Base-by-base conservation (phyloP, 192 early-diverging fungal species). In the Dispira parvispora region DNA sequence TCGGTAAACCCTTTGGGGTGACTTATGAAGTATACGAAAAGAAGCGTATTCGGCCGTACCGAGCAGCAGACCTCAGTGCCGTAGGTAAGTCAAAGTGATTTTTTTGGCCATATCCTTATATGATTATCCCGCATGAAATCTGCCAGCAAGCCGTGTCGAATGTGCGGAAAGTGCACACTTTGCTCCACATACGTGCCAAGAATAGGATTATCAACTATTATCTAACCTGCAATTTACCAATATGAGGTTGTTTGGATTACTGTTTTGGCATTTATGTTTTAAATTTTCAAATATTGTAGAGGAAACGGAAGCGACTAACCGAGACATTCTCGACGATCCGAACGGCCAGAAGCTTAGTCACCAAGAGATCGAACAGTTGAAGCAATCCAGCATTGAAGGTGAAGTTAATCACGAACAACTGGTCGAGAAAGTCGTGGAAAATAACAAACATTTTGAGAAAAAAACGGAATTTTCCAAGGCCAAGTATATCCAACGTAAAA, bases 401-500 rank as follows among this genome's bases (percentile, higher is more conserved):
- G 80, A 80, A 20, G 72, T 89, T 2, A 70, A 76, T 11, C 73
- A 82, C 56, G 72, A 82, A 69, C 76, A 82, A 63, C 81, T 97
- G 32, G 91, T 97, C 62, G 75, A 81, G 63, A 82, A 82, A 46
- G 71, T 97, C 50, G 80, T 87, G 3, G 85, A 84, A 57, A 88
- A 89, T 68, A 88, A 89, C 71, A 73, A 83, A 27, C 70, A 82
- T n/a, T 96, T 94, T 69, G 84, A 89, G 46, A 78, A 84, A 62
- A 98, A 98, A 73, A 98, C 95, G 0, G 90, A 92, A 65, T 98
- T 86, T 65, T 87, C 93, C 23, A 92, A 96, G 73, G 85, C 88
- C 42, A 98, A 98, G 78, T 96, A 96, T 62, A 86, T 96, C 62
- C 76, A 84, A 66, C 80, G 88, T 65, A 94, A 91, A 68, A 78